Evolutionary conservation across 2,329 filamentous ascomycete genomes (phyloP), one percentile per base, ranked within the genome.

Genomic region (Rhinocladiella similis): DNA sequence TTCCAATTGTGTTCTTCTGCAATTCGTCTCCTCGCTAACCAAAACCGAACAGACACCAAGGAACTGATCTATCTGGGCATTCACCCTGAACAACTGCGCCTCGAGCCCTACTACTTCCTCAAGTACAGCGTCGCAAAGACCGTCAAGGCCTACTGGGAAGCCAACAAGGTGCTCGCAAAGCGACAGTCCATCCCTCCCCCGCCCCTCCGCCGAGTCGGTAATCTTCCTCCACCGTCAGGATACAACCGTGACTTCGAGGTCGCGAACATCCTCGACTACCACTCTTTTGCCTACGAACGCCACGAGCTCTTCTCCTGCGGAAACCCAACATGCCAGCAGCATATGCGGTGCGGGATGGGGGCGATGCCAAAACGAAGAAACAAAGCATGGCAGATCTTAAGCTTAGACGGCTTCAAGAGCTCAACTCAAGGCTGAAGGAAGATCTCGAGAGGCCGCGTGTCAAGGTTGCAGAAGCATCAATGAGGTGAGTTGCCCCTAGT

Each of bases 331-430:
- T 85, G 81, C 80, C 83, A 67, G 72, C 82, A 62, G 79, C 83
- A 57, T 88, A 87, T 75, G 84, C 87, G 72, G 79, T 86, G 67
- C 83, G 84, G 73, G 81, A 81, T 59, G 84, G 83, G 65, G 83
- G 83, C 66, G 83, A 85, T 70, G 79, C 69, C 56, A 85, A 83
- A 83, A 96, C 92, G 80, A 97, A 95, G 81, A 97, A 97, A 82
- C 94, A 97, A 80, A 96, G 91, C 73, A 97, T 99, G 90, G 93
- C 93, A 67, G 94, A 99, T 75, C 84, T 99, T 64, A 99, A 99
- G 83, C 85, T 97, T 69, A 88, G 94, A 70, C 89, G 94, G 64
- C 82, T 99, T 76, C 97, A 92, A 60, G 94, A 99, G 80, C 85
- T 99, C 69, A 99, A 97, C 82, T 91, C 91, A 76, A 88, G 94